A percentile compares a stretch with the other conserved stretches of the same genome.
Evolutionary conservation across 108 stramenopile species (phyloP).

Genomic region (Nitzschia sp.): DNA sequence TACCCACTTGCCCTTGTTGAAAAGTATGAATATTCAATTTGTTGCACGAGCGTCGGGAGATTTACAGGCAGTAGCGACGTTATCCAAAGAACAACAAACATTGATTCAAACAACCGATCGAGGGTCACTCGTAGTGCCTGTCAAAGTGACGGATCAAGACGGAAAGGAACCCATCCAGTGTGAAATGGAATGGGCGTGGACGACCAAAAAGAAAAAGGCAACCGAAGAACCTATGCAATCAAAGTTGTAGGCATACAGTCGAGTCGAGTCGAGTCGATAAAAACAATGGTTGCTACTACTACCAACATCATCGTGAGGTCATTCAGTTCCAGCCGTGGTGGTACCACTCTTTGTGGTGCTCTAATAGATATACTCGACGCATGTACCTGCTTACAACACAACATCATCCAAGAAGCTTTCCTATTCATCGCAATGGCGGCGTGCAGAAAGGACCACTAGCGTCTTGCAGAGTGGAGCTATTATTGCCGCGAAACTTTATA

Average conservation of each 20-base stretch:
- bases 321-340: too few species aligned
- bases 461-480: too few species aligned
- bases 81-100: slow-evolving; percentile 38
- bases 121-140: slow-evolving; percentile 44
- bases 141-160: slow-evolving; percentile 47
- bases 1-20: slow-evolving; percentile 51
- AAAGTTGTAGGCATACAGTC: not conserved
- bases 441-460: too few species aligned
- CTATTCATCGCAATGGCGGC: too few species aligned
- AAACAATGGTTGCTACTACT: too few species aligned
- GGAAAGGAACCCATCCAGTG: slow-evolving; percentile 62
- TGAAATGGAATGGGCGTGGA: slow-evolving; percentile 67
- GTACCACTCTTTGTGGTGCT: too few species aligned
- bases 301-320: too few species aligned
- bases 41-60: slow-evolving; percentile 37
- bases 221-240: not conserved
- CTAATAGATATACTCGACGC: too few species aligned
- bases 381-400: too few species aligned
- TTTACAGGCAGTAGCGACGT: slow-evolving; percentile 38
- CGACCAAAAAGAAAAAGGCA: slow-evolving; percentile 1
- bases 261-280: too few species aligned
- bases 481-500: too few species aligned
- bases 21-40: slow-evolving; percentile 56
- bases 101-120: slow-evolving; percentile 42
- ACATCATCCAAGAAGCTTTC: too few species aligned